These are phyloP conservation scores for Ilex paraguariensis DNA, from an alignment of 305 asterid genomes.

Conservation along the genomic window DNA sequence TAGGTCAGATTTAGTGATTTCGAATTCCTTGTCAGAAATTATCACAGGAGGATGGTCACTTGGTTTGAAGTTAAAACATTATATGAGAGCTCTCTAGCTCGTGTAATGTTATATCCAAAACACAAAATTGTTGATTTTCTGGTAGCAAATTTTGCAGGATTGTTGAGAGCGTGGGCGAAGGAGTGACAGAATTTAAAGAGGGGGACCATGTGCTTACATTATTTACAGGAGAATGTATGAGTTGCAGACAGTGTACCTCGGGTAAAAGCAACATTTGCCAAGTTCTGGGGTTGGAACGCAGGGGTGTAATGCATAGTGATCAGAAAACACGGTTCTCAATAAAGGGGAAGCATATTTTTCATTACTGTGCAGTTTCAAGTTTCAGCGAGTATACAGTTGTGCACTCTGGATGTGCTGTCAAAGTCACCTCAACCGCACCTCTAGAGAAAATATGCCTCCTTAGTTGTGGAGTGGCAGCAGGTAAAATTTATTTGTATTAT, in stretches of 20 bases:
- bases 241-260: constrained; percentile 68
- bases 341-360: constrained; percentile 68
- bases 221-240: constrained; percentile 90
- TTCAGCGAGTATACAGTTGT: constrained; percentile 88
- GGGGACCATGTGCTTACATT: constrained; percentile 89
- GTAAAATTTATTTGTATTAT: constrained; percentile 24
- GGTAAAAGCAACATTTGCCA: constrained; percentile 86
- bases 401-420: constrained; percentile 94
- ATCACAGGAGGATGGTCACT: too few species aligned
- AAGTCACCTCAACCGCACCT: constrained; percentile 72
- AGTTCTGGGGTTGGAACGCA: constrained; percentile 73
- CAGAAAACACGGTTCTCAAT: constrained; percentile 72
- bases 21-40: too few species aligned
- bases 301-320: constrained; percentile 90
- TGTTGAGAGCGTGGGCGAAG: constrained; percentile 87
- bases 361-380: constrained; percentile 95
- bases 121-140: too few species aligned
- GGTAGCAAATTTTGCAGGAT: constrained; percentile 43
- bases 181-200: constrained; percentile 66
- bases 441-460: constrained; percentile 90
- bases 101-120: too few species aligned
- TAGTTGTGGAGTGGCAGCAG: constrained; percentile 97
- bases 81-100: too few species aligned
- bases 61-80: too few species aligned
- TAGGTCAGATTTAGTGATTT: too few species aligned